A percentile compares a stretch with the other conserved stretches of the same genome.
Conservation (phyloP, 371 early-diverging fungal genomes). For the Globomyces sp. region DNA sequence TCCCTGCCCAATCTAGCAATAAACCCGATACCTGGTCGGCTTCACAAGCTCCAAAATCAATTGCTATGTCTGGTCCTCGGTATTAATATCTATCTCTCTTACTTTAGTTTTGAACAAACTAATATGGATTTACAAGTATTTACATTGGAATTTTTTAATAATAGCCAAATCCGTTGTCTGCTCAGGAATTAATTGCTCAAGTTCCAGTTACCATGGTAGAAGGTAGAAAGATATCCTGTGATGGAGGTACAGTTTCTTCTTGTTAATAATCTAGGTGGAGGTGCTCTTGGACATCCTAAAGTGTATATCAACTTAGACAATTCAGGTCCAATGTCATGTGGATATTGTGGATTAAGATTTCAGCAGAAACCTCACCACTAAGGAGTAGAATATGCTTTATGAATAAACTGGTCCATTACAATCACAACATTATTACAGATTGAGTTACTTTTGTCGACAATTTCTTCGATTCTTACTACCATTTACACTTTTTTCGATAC, state of each 20-base stretch:
- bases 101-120: constrained; percentile 80
- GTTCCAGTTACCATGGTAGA: constrained; percentile 78
- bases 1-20: constrained; percentile 67
- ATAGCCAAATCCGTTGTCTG: constrained; percentile 88
- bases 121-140: constrained; percentile 76
- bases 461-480: too few relatives aligned
- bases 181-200: constrained; percentile 87
- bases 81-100: neutral
- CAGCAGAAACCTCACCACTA: constrained; percentile 63
- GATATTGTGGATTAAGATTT: constrained; percentile 67
- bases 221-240: constrained; percentile 76
- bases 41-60: constrained; percentile 66
- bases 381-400: neutral
- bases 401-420: neutral
- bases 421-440: neutral
- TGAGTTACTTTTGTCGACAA: too few relatives aligned
- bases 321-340: constrained; percentile 58
- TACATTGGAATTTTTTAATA: neutral
- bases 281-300: constrained; percentile 90
- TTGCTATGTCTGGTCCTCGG: constrained; percentile 73
- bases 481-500: too few relatives aligned
- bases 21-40: constrained; percentile 73
- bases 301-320: constrained; percentile 90
- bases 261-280: constrained; percentile 64
- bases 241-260: constrained; percentile 67